A percentile compares a stretch with the other conserved stretches of the same genome.
Evolutionary conservation across 106 monocot genomes (phyloP).

Genomic region (Narthecium ossifragum): DNA sequence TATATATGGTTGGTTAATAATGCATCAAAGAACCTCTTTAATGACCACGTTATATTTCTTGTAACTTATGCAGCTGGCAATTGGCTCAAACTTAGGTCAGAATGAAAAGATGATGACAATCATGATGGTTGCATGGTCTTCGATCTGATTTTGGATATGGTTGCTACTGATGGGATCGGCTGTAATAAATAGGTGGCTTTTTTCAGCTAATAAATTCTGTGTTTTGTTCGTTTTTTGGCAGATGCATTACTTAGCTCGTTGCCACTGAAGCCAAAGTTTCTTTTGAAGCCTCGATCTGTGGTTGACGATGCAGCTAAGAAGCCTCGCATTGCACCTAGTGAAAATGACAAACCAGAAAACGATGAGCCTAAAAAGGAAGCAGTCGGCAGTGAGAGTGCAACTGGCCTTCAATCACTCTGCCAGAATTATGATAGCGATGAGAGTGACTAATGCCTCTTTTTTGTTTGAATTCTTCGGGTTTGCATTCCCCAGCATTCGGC

Average conservation of each 20-base stretch:
- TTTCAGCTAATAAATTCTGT: neutral
- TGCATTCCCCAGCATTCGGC: no score
- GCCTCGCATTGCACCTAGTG: neutral
- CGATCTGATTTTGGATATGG: no score
- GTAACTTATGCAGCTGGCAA: no score
- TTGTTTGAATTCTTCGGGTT: no score
- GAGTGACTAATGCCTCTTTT: neutral
- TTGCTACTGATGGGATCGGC: no score
- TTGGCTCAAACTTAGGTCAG: no score
- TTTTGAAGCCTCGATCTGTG: neutral
- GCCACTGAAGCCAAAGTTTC: slow-evolving; percentile 6
- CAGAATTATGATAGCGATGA: slow-evolving; percentile 9
- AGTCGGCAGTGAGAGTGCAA: neutral
- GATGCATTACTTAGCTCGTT: neutral
- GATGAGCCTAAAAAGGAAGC: neutral
- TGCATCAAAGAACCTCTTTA: no score
- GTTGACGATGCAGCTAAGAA: neutral
- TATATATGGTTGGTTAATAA: no score
- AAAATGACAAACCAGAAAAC: neutral
- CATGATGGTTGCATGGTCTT: no score
- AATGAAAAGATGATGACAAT: no score
- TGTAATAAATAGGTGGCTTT: no score
- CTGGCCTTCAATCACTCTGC: slow-evolving; percentile 1
- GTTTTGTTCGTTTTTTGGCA: neutral
- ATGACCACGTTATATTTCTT: no score